A percentile compares a stretch with the other conserved stretches of the same genome.
These are phyloP conservation scores for Mastigamoeba balamuthi DNA, from an alignment of 78 protist species.

Conservation along the genomic window DNA sequence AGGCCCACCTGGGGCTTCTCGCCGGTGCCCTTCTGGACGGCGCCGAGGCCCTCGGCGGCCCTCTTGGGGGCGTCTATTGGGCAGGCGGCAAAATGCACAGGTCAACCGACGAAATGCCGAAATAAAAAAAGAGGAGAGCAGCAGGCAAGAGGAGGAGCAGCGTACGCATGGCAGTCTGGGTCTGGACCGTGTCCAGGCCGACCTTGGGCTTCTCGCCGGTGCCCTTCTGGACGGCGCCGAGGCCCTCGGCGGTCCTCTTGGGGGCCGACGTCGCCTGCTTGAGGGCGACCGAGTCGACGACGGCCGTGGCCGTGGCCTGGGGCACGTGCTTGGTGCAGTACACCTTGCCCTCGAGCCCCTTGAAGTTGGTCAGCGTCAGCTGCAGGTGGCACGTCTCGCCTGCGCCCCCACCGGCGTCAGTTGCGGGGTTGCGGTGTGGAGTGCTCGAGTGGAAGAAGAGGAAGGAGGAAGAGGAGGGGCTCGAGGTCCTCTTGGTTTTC, in stretches of 20 bases:
- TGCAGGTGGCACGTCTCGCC: background rate
- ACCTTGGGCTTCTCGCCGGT: conserved; percentile 26
- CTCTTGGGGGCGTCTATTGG: conserved; percentile 55
- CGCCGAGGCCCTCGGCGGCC: conserved; percentile 33
- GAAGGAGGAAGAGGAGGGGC: no score
- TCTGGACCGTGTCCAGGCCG: conserved; percentile 35
- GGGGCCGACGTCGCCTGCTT: conserved; percentile 19
- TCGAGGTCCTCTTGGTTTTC: no score
- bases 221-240: conserved; percentile 46
- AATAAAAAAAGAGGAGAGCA: no score
- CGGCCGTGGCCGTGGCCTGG: conserved; percentile 11
- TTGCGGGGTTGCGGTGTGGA: no score
- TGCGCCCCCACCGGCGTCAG: no score
- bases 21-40: conserved; percentile 38
- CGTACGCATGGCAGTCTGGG: no score
- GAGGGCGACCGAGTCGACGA: background rate
- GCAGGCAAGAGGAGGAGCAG: no score
- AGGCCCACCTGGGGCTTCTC: conserved; percentile 26
- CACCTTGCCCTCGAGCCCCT: conserved; percentile 11
- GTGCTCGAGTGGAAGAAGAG: no score
- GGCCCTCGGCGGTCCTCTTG: conserved; percentile 34
- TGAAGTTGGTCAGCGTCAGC: background rate
- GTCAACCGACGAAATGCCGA: no score
- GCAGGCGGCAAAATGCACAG: no score
- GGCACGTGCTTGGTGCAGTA: conserved; percentile 19